Conservation (phyloP, 768 basidiomycete genomes). For the Phlebiopsis gigantea region DNA sequence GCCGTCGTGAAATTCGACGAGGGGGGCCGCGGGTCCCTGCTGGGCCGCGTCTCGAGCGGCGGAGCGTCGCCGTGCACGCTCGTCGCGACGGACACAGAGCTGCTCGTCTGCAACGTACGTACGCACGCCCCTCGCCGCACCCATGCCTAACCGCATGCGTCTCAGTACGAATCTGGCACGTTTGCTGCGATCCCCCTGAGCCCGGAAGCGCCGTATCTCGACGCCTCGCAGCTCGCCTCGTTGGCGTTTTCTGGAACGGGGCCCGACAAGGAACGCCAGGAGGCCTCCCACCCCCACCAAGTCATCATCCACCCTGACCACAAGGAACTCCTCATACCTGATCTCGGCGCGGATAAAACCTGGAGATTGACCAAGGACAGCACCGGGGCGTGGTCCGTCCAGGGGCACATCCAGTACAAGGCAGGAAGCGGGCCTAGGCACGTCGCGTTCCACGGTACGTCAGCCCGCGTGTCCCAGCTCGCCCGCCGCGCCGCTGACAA, state of each 20-base stretch:
- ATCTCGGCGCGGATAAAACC: slow-evolving; percentile 71
- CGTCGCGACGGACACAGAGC: slow-evolving; percentile 47
- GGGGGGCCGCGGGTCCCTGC: slow-evolving; percentile 46
- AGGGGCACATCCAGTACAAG: slow-evolving; percentile 42
- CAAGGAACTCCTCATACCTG: slow-evolving; percentile 63
- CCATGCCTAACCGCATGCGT: slow-evolving; percentile 1
- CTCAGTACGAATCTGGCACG: slow-evolving; percentile 65
- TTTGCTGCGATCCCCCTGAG: slow-evolving; percentile 54
- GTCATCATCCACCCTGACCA: slow-evolving; percentile 44
- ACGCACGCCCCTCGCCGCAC: background rate
- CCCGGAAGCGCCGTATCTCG: slow-evolving; percentile 40
- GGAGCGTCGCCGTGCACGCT: slow-evolving; percentile 65
- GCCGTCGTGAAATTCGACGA: slow-evolving; percentile 52
- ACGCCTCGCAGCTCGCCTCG: slow-evolving; percentile 27
- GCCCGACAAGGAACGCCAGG: slow-evolving; percentile 63
- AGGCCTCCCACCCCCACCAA: slow-evolving; percentile 75
- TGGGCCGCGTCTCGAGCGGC: slow-evolving; percentile 46
- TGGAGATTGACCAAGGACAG: slow-evolving; percentile 44
- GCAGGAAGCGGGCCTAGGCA: slow-evolving; percentile 71
- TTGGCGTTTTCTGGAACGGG: slow-evolving; percentile 50
- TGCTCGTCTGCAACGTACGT: slow-evolving; percentile 73
- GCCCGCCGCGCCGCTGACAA: background rate
- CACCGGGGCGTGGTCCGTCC: slow-evolving; percentile 42
- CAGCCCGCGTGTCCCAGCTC: background rate
- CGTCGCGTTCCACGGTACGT: slow-evolving; percentile 55